These are phyloP conservation scores for Malus hybrid DNA, from an alignment of 331 rosid species.

Conservation along the genomic window DNA sequence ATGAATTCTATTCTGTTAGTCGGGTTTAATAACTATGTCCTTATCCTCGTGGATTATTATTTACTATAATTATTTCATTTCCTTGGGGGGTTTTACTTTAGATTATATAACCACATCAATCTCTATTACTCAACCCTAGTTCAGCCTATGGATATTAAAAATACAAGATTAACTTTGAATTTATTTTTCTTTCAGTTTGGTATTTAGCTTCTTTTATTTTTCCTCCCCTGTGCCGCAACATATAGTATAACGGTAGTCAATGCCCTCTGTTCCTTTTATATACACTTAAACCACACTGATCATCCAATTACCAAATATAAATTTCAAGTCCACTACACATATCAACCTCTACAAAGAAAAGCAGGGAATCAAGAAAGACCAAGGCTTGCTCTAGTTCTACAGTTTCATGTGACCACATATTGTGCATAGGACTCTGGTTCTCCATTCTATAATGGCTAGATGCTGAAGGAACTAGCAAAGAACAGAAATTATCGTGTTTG, in stretches of 20 bases:
- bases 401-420: background rate
- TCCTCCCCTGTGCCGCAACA: background rate
- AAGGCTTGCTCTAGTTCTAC: background rate
- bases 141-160: background rate
- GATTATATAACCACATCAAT: background rate
- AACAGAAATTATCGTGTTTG: background rate
- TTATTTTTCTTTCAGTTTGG: background rate
- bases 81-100: too few species aligned
- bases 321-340: background rate
- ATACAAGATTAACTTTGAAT: background rate
- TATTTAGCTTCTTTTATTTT: background rate
- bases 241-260: background rate
- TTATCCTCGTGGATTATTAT: background rate
- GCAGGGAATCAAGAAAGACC: too few species aligned
- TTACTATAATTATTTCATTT: too few species aligned
- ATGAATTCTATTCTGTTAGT: background rate
- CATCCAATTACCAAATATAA: background rate
- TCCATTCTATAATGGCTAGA: background rate
- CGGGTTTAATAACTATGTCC: background rate
- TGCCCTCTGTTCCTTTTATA: background rate
- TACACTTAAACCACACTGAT: background rate
- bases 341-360: background rate
- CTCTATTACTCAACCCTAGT: background rate
- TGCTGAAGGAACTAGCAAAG: background rate
- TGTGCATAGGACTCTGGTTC: background rate